Evolutionary conservation across 225 moss, liverwort and hornwort genomes (phyloP), one percentile per base, ranked within the genome.

Genomic region (Climacium dendroides): DNA sequence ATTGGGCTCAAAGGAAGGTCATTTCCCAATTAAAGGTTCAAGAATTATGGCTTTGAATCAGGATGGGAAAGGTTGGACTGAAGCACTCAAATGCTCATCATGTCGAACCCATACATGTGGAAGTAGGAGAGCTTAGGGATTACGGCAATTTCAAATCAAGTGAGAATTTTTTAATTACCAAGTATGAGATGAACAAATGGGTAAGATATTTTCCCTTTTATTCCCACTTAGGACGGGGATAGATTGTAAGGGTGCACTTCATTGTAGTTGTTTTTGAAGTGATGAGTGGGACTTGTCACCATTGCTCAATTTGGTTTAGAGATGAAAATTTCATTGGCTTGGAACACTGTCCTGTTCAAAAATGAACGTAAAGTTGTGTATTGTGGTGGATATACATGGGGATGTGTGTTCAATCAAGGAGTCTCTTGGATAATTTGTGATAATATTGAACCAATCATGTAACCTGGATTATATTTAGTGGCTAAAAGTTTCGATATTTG

Each of bases 211-310:
- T 30, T 73, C 2, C 10, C 4, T 74, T 48, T 4, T 7, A 30
- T 30, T 48, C 7, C 4, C 6, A 48, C 7, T n/a, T 45, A 45
- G 4, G 7, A 32, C 0, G 0, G 0, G 7, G 19, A 32, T 48
- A 48, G 30, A 19, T 18, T 48, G 19, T 6, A 7, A 30, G 18
- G 26, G 4, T 47, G 12, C 13, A 19, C 19, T 19, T 74, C 19
- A 48, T 7, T 32, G 19, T 74, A 74, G 11, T 48, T 74, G 74
- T 12, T 17, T 47, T 74, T 48, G 18, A 74, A 48, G 50, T 50
- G 19, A 50, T 19, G 12, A 74, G 30, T 73, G 47, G 17, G 6
- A 19, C 11, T 73, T 30, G 7, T 30, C 4, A 11, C 0, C 0
- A 7, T 7, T 74, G 32, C 15, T 48, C 28, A 7, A 48, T 19